Conservation (phyloP, 2,329 filamentous ascomycete genomes). For the Diaporthe amygdali region DNA sequence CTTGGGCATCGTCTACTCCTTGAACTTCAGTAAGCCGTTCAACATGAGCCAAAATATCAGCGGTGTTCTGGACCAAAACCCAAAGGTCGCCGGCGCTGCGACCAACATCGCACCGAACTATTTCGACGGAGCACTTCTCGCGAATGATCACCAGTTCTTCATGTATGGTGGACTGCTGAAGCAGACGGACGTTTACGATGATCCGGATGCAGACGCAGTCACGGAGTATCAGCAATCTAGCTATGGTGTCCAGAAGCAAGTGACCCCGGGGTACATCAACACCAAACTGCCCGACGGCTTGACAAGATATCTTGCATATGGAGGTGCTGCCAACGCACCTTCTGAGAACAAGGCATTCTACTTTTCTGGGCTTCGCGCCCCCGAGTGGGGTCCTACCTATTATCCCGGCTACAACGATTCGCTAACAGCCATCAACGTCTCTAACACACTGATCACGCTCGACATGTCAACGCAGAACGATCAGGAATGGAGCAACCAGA, state of each 20-base stretch:
- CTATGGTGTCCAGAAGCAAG: constrained; percentile 51
- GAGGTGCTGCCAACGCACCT: constrained; percentile 67
- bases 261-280: constrained; percentile 48
- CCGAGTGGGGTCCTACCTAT: constrained; percentile 55
- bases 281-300: constrained; percentile 48
- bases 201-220: constrained; percentile 45
- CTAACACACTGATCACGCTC: constrained; percentile 63
- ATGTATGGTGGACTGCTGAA: constrained; percentile 65
- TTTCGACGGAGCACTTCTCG: constrained; percentile 67
- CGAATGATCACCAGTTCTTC: constrained; percentile 67
- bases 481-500: constrained; percentile 62
- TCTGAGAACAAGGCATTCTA: constrained; percentile 77
- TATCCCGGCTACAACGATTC: constrained; percentile 38
- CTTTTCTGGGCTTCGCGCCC: constrained; percentile 66
- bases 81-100: constrained; percentile 40
- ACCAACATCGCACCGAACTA: constrained; percentile 63
- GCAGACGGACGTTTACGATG: constrained; percentile 40
- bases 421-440: constrained; percentile 48
- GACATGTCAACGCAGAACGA: constrained; percentile 58
- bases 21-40: constrained; percentile 65
- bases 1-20: constrained; percentile 57
- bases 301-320: constrained; percentile 68
- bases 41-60: constrained; percentile 58
- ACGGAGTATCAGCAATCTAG: constrained; percentile 58
- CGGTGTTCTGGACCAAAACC: constrained; percentile 47